Conservation (phyloP, 306 rosid genomes). For the Astragalus membranaceus region DNA sequence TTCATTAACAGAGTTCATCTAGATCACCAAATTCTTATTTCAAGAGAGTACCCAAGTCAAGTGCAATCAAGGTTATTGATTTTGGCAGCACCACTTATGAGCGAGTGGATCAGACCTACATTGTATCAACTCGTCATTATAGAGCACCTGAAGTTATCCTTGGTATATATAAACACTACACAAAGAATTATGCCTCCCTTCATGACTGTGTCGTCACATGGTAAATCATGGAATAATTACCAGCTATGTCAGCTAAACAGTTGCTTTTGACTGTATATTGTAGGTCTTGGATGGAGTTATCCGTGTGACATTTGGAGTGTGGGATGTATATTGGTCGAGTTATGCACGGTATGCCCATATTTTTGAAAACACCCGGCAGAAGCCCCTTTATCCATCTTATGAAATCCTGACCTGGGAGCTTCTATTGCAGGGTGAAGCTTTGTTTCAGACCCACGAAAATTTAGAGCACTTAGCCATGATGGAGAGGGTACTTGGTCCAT, state of each 20-base stretch:
- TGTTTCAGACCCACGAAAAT: constrained; percentile 95
- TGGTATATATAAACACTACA: constrained; percentile 36
- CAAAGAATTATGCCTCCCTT: neutral
- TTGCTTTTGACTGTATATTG: neutral
- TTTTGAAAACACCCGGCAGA: neutral
- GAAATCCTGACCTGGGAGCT: neutral
- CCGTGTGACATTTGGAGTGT: constrained; percentile 97
- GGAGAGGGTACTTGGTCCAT: constrained; percentile 82
- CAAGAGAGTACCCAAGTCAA: constrained; percentile 84
- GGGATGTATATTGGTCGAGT: constrained; percentile 90
- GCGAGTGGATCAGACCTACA: constrained; percentile 75
- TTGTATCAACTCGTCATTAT: constrained; percentile 93
- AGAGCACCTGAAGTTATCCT: constrained; percentile 98
- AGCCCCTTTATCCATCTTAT: neutral
- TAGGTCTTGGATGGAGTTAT: constrained; percentile 94
- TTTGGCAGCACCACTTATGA: constrained; percentile 96
- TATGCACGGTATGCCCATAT: constrained; percentile 61
- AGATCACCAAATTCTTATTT: constrained; percentile 69
- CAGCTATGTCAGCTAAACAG: neutral
- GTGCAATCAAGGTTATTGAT: constrained; percentile 92
- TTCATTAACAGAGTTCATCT: constrained; percentile 48
- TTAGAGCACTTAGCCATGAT: constrained; percentile 97
- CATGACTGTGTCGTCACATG: neutral
- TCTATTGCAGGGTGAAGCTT: constrained; percentile 72
- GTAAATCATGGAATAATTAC: neutral